phyloP scores from a whole-genome alignment of 192 early-diverging fungal species.

The Spizellomyces punctatus region DNA sequence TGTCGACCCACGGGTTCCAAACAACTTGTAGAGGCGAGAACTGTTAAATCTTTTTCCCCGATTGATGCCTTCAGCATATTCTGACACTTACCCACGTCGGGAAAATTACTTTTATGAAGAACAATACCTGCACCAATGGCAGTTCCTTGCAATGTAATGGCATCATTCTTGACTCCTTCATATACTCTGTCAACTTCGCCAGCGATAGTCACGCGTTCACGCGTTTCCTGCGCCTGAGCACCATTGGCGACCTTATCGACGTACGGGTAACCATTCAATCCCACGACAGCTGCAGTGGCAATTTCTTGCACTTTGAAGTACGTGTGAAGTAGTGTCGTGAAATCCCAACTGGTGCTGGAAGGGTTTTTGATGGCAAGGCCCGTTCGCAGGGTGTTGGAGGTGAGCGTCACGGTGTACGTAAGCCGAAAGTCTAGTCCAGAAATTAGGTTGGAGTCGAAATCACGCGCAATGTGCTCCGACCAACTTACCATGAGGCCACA shows the following conservation, averaged over 20 bases:
- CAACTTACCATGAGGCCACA: slow-evolving; percentile 60
- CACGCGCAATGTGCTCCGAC: background rate
- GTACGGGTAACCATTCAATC: slow-evolving; percentile 65
- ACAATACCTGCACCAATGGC: slow-evolving; percentile 29
- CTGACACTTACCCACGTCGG: slow-evolving; percentile 39
- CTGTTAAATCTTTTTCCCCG: too few species aligned
- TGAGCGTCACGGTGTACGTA: slow-evolving; percentile 79
- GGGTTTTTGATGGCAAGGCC: slow-evolving; percentile 75
- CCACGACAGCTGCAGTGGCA: slow-evolving; percentile 58
- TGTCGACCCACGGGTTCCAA: slow-evolving; percentile 97
- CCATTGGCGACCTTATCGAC: slow-evolving; percentile 71
- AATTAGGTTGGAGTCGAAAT: slow-evolving; percentile 14
- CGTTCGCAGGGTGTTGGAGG: slow-evolving; percentile 68
- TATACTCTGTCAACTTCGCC: slow-evolving; percentile 89
- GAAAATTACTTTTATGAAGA: slow-evolving; percentile 31
- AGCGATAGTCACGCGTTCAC: slow-evolving; percentile 59
- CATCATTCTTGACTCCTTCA: slow-evolving; percentile 55
- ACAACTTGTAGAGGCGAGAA: slow-evolving; percentile 54
- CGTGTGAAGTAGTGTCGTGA: slow-evolving; percentile 91
- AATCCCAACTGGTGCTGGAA: slow-evolving; percentile 67
- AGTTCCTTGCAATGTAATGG: slow-evolving; percentile 20
- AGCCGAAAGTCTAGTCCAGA: slow-evolving; percentile 62
- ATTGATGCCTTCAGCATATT: too few species aligned
- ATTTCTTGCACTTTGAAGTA: slow-evolving; percentile 76
- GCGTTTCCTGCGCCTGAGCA: slow-evolving; percentile 13